A percentile compares a stretch with the other conserved stretches of the same genome.
Conservation (phyloP, 129 eudicot genomes). For the Arctium minus region DNA sequence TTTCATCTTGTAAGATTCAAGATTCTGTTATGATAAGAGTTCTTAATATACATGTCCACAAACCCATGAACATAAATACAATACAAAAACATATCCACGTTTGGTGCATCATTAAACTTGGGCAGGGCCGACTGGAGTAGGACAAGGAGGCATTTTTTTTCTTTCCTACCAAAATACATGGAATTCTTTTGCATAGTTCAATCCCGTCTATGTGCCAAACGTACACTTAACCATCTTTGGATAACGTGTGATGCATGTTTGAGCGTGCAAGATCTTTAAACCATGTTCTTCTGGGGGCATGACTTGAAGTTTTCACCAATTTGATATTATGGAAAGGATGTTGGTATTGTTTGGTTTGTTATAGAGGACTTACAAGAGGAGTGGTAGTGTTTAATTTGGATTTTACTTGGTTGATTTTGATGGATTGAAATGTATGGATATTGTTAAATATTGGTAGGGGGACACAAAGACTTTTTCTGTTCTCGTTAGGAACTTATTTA, state of each 20-base stretch:
- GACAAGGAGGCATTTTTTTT: too few species aligned
- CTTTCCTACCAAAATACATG: too few species aligned
- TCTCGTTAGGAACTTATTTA: background rate
- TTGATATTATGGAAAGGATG: conserved; percentile 2
- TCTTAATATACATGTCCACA: background rate
- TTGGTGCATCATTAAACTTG: too few species aligned
- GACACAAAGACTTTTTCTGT: background rate
- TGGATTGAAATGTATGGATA: conserved; percentile 8
- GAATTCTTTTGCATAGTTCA: too few species aligned
- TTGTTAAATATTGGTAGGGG: background rate
- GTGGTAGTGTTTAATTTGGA: conserved; percentile 13
- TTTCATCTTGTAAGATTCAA: background rate
- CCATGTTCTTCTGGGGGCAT: background rate
- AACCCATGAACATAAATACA: background rate
- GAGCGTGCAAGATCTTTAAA: conserved; percentile 46
- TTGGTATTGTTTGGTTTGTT: conserved; percentile 17
- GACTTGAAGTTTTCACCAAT: background rate
- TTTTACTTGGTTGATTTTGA: conserved; percentile 11
- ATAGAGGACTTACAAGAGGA: background rate
- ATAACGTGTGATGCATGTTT: conserved; percentile 26
- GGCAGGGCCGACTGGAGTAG: too few species aligned
- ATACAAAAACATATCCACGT: too few species aligned
- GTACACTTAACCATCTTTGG: background rate
- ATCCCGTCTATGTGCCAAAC: background rate
- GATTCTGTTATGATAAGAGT: background rate